These are phyloP conservation scores for Aspergillus cejpii DNA, from an alignment of 2,329 filamentous ascomycete genomes.

Conservation along the genomic window DNA sequence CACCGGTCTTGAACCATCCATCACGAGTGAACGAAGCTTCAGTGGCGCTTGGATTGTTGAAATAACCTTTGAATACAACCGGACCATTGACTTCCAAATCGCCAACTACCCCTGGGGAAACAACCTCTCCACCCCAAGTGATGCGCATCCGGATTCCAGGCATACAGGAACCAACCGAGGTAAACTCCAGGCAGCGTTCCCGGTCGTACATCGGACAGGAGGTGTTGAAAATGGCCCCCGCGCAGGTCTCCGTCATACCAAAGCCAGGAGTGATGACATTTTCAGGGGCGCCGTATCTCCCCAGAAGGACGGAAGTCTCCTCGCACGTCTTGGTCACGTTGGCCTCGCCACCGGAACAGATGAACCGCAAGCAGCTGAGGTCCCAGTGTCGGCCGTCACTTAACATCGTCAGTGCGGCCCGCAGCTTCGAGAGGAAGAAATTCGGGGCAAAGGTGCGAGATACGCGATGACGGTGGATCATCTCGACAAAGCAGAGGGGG, in stretches of 20 bases:
- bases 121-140: conserved; percentile 2
- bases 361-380: conserved; percentile 20
- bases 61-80: conserved; percentile 26
- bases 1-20: conserved; percentile 31
- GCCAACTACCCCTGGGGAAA: conserved; percentile 6
- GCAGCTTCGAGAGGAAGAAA: conserved; percentile 19
- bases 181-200: conserved; percentile 13
- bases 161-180: conserved; percentile 18
- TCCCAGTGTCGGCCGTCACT: conserved; percentile 40
- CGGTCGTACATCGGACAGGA: conserved; percentile 41
- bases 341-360: conserved; percentile 38
- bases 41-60: conserved; percentile 26
- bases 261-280: conserved; percentile 32
- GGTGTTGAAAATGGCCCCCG: conserved; percentile 43
- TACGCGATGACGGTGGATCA: conserved; percentile 35
- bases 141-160: conserved; percentile 21
- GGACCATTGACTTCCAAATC: conserved; percentile 21
- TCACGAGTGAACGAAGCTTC: conserved; percentile 24
- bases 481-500: conserved; percentile 39
- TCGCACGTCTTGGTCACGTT: conserved; percentile 32
- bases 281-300: conserved; percentile 32
- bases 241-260: conserved; percentile 48
- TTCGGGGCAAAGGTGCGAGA: conserved; percentile 25
- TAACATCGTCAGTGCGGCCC: conserved; percentile 26
- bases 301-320: conserved; percentile 27